Evolutionary conservation across 1,139 yeast genomes (phyloP), one percentile per base, ranked within the genome.

Genomic region (Nadsonia commutata): DNA sequence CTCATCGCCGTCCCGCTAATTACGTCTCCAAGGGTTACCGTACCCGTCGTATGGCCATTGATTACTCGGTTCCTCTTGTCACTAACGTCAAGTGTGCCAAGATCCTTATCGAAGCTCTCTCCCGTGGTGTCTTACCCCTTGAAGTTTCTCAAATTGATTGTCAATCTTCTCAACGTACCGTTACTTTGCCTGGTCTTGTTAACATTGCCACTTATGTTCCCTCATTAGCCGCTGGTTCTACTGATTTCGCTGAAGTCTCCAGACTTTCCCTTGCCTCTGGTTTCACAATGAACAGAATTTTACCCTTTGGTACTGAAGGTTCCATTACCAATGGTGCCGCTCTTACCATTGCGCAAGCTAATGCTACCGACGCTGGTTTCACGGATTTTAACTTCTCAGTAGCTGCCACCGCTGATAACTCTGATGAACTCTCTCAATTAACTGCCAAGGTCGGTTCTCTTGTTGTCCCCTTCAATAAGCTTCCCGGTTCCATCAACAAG

Each of bases 31-130:
- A 84, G 70, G 99, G 98, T 64, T 93, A 93, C 73, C 80, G 78
- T 66, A 84, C 97, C 45, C 94, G 99, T 74, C 93, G 99, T 72
- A 83, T 93, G 97, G 98, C 99, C 54, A 97, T 93, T 53, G 99
- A 93, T 66, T 93, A 84, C 63, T 88, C 96, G 44, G 84, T 93
- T 61, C 99, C 99, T 43, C 74, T 93, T 64, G 95, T 93, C 43
- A 90, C 99, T 53, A 93, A 93, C 61, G 98, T 90, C 54, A 93
- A 93, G 69, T 80, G 90, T 70, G 99, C 99, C 51, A 93, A 93
- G 68, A 72, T 93, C 54, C 73, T 93, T 65, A 80, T 90, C 54
- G 97, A 90, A 67, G 98, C 98, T 17, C 67, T 93, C 55, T 74
- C 94, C 19, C 73, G 94, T 68, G 61, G 67, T 47, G 67, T 71